phyloP scores from a whole-genome alignment of 768 basidiomycete genomes.

The Tricholoma terreum region DNA sequence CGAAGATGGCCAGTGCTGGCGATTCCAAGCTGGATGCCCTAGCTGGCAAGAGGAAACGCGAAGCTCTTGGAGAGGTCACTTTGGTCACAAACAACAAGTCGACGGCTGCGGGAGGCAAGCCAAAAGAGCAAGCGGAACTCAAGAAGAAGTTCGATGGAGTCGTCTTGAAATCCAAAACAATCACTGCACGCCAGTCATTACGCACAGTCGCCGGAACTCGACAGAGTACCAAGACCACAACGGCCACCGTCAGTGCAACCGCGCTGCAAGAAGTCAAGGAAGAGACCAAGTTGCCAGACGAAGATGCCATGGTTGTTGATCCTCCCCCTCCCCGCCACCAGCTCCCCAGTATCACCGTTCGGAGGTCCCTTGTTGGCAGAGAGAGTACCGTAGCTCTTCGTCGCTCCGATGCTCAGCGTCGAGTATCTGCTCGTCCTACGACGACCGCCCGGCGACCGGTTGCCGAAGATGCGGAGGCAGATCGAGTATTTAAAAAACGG shows the following conservation, averaged over 20 bases:
- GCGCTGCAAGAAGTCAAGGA: constrained; percentile 27
- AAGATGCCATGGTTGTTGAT: constrained; percentile 57
- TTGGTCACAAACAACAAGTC: constrained; percentile 46
- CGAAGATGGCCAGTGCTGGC: constrained; percentile 42
- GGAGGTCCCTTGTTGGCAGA: constrained; percentile 34
- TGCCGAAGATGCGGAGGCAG: constrained; percentile 55
- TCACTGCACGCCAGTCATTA: constrained; percentile 50
- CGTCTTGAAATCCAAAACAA: constrained; percentile 50
- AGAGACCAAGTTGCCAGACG: constrained; percentile 33
- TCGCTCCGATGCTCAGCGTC: constrained; percentile 22
- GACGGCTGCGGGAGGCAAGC: constrained; percentile 38
- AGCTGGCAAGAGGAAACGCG: constrained; percentile 74
- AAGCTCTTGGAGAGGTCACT: constrained; percentile 74
- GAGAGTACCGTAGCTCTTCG: constrained; percentile 24
- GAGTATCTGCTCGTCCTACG: constrained; percentile 21
- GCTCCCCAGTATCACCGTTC: constrained; percentile 40
- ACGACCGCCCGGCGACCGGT: constrained; percentile 23
- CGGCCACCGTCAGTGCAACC: constrained; percentile 15
- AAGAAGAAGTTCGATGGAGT: constrained; percentile 61
- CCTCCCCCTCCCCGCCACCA: constrained; percentile 26
- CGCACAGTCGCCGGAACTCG: constrained; percentile 48
- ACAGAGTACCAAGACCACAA: constrained; percentile 31
- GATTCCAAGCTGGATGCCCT: constrained; percentile 43
- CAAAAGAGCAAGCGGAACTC: constrained; percentile 58
- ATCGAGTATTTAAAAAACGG: constrained; percentile 69